Conservation (phyloP, 345 rosid species). For the Draba incana region DNA sequence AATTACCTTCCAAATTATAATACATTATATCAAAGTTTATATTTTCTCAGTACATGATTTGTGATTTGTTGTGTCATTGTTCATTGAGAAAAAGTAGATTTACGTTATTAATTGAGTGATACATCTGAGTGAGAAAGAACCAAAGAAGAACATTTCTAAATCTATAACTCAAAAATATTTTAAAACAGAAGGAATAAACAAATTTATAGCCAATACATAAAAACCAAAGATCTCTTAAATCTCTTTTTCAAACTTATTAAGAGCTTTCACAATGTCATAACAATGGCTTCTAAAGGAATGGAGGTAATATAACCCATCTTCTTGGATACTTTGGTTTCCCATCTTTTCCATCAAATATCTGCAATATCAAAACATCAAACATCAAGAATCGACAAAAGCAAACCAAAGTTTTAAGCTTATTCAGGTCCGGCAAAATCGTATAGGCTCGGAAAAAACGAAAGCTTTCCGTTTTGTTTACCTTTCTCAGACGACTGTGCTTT, state of each 20-base stretch:
- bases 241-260: conserved; percentile 16
- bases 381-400: not conserved
- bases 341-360: conserved; percentile 95
- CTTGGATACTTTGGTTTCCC: conserved; percentile 91
- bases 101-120: not conserved
- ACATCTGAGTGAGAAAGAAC: conserved; percentile 25
- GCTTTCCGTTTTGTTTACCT: conserved; percentile 56
- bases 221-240: conserved; percentile 21
- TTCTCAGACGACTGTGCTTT: conserved; percentile 87
- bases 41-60: too few relatives aligned
- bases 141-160: conserved; percentile 24
- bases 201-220: conserved; percentile 17
- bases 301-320: conserved; percentile 94
- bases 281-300: conserved; percentile 70
- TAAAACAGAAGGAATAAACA: conserved; percentile 9
- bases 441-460: not conserved
- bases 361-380: conserved; percentile 33
- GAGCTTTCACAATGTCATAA: conserved; percentile 10
- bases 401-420: not conserved
- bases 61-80: too few relatives aligned
- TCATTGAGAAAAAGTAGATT: not conserved
- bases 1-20: too few relatives aligned
- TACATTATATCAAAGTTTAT: too few relatives aligned
- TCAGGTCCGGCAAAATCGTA: not conserved
- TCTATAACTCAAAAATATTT: conserved; percentile 23